These are phyloP conservation scores for Coemansia sp. DNA, from an alignment of 192 early-diverging fungal genomes.

Conservation along the genomic window DNA sequence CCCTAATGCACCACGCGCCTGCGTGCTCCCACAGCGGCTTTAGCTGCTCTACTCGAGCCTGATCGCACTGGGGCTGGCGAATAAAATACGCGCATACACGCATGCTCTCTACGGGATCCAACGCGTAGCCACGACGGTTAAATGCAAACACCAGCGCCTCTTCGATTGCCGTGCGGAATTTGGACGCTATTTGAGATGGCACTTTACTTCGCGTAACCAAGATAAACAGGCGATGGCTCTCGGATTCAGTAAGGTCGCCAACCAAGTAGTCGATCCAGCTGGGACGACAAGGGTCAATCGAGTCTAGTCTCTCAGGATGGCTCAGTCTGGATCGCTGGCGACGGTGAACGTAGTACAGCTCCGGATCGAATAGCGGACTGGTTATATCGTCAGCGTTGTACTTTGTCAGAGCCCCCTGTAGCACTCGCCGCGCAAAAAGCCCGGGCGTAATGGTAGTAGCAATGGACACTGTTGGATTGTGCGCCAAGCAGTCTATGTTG, in stretches of 20 bases:
- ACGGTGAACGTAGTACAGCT: constrained; percentile 3
- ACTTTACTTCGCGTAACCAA: constrained; percentile 38
- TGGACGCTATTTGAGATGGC: not conserved
- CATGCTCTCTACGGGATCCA: constrained; percentile 36
- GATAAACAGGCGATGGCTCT: constrained; percentile 21
- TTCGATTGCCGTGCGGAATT: constrained; percentile 30
- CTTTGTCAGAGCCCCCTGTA: not conserved
- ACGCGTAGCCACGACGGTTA: constrained; percentile 27
- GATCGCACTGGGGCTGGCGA: constrained; percentile 1
- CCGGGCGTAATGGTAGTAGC: not conserved
- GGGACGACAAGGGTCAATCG: constrained; percentile 24
- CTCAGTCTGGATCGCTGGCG: not conserved
- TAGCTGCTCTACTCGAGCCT: constrained; percentile 6
- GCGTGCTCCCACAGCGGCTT: constrained; percentile 22
- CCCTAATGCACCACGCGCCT: constrained; percentile 14
- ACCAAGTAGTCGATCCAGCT: constrained; percentile 48
- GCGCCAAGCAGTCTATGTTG: not conserved
- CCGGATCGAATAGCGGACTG: constrained; percentile 15
- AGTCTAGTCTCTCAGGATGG: not conserved
- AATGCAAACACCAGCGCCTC: constrained; percentile 48
- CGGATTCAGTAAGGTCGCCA: constrained; percentile 22
- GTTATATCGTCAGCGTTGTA: constrained; percentile 4
- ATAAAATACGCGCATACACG: constrained; percentile 39
- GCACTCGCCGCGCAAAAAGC: not conserved
- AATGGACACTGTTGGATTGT: not conserved